phyloP scores from a whole-genome alignment of 1,139 yeast genomes.

The Yamadazyma siamensis region DNA sequence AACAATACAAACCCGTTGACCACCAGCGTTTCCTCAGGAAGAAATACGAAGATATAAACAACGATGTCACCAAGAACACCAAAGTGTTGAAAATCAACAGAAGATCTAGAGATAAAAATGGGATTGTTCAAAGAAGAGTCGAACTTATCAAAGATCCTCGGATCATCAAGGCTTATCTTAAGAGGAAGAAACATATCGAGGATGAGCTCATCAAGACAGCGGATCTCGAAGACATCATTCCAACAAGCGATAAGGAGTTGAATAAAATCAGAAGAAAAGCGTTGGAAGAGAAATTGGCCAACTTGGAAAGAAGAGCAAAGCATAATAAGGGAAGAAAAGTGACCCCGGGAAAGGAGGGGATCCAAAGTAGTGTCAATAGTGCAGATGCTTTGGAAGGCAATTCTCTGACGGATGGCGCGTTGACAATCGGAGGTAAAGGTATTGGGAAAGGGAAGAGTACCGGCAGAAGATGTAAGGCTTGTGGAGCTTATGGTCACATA shows the following conservation, averaged over 20 bases:
- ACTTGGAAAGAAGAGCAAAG: slow-evolving; percentile 65
- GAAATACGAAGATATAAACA: slow-evolving; percentile 21
- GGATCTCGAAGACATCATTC: slow-evolving; percentile 66
- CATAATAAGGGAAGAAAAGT: slow-evolving; percentile 42
- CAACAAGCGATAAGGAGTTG: slow-evolving; percentile 83
- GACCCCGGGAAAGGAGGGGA: neutral
- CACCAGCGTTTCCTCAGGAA: slow-evolving; percentile 31
- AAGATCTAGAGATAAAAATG: slow-evolving; percentile 78
- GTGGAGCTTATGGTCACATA: slow-evolving; percentile 95
- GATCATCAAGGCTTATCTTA: slow-evolving; percentile 81
- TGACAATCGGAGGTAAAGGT: slow-evolving; percentile 56
- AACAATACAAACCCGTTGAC: slow-evolving; percentile 38
- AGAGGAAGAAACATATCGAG: slow-evolving; percentile 73
- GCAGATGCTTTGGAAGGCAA: slow-evolving; percentile 37
- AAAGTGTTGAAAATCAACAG: slow-evolving; percentile 71
- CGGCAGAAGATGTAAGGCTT: slow-evolving; percentile 84
- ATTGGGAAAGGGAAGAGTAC: slow-evolving; percentile 77
- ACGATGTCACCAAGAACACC: slow-evolving; percentile 23
- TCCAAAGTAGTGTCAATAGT: slow-evolving; percentile 4
- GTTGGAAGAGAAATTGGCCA: slow-evolving; percentile 81
- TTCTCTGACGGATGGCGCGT: slow-evolving; percentile 46
- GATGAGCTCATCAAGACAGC: slow-evolving; percentile 56
- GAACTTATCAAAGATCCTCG: slow-evolving; percentile 82
- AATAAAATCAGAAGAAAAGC: slow-evolving; percentile 76
- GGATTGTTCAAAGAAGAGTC: slow-evolving; percentile 77